Evolutionary conservation across 352 stramenopile species (phyloP), one percentile per base, ranked within the genome.

Genomic region (Lagenidium giganteum): DNA sequence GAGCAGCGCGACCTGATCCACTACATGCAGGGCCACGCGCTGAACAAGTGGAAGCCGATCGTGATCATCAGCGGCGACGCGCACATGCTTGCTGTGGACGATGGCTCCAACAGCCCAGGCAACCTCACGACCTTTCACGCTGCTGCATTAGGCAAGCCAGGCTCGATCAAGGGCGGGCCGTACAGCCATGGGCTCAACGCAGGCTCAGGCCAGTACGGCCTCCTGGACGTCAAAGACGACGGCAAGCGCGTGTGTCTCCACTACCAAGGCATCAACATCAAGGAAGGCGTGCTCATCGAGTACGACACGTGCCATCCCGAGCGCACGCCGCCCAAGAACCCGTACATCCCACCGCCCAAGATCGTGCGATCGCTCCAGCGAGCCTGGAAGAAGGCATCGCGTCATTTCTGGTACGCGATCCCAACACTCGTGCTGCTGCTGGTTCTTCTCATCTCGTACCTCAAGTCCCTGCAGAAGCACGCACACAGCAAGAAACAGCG

Each of bases 81-180:
- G 25, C 85, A 96, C 49, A 96, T 96, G 85, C 59, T 96, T 9
- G 85, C 83, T 8, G 66, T 93, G 13, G 85, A 96, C 26, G 81
- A 95, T 30, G 85, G 85, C 7, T 54, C 47, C 9, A 43, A 93
- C 57, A 86, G 64, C 23, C 74, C 78, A 0, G 84, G 82, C 2
- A 85, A 90, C 34, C 54, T 96, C 18, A 79, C 70, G 9, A 51
- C 83, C 7, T 74, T 96, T 21, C 85, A 96, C 22, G 75, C 85
- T 9, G 83, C 85, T 12, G 81, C 85, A 2, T 42, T 96, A 23
- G 85, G 86, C 13, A 66, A 76, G 8, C 83, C 83, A 2, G 80
- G 80, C 0, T 92, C 78, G 8, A 68, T 91, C 34, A 96, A 96
- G 39, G 85, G 85, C 24, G 83, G 85, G 6, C 83, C 85, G 0